These are phyloP conservation scores for Cyclotella kingstonii DNA, from an alignment of 108 stramenopile genomes.

Conservation along the genomic window DNA sequence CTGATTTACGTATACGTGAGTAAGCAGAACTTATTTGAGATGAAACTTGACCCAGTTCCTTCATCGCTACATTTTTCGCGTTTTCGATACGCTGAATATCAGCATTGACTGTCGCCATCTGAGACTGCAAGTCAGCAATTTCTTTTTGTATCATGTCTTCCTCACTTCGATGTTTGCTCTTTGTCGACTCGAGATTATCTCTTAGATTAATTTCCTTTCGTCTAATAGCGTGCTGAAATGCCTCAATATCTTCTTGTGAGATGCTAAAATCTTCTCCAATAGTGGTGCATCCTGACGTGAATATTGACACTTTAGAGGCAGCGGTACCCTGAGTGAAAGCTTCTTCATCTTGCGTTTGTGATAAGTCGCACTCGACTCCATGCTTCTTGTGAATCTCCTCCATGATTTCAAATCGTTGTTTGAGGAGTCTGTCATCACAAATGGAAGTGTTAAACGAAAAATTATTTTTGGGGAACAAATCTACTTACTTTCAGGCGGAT, in stretches of 20 bases:
- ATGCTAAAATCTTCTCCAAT: constrained; percentile 37
- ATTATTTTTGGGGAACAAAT: not conserved
- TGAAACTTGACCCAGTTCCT: constrained; percentile 29
- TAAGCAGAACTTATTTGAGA: constrained; percentile 24
- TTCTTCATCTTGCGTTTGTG: constrained; percentile 54
- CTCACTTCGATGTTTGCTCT: constrained; percentile 26
- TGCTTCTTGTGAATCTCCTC: constrained; percentile 56
- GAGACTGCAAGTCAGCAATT: constrained; percentile 58
- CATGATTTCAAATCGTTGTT: constrained; percentile 64
- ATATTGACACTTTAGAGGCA: constrained; percentile 22
- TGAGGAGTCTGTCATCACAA: constrained; percentile 20
- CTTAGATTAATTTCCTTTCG: constrained; percentile 48
- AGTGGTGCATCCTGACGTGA: constrained; percentile 22
- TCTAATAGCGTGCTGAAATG: constrained; percentile 49
- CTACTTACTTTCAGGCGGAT: not conserved
- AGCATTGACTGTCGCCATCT: constrained; percentile 50
- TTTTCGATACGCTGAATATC: constrained; percentile 40
- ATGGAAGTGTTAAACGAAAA: not conserved
- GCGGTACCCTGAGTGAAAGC: constrained; percentile 46
- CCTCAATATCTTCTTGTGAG: constrained; percentile 61
- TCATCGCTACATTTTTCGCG: constrained; percentile 49
- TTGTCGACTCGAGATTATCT: constrained; percentile 38
- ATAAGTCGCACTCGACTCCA: constrained; percentile 49
- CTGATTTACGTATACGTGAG: constrained; percentile 39
- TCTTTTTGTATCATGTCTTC: constrained; percentile 65